Evolutionary conservation across 495 filamentous ascomycete species (phyloP), one percentile per base, ranked within the genome.

Genomic region (Hypomontagnella submonticulosa): DNA sequence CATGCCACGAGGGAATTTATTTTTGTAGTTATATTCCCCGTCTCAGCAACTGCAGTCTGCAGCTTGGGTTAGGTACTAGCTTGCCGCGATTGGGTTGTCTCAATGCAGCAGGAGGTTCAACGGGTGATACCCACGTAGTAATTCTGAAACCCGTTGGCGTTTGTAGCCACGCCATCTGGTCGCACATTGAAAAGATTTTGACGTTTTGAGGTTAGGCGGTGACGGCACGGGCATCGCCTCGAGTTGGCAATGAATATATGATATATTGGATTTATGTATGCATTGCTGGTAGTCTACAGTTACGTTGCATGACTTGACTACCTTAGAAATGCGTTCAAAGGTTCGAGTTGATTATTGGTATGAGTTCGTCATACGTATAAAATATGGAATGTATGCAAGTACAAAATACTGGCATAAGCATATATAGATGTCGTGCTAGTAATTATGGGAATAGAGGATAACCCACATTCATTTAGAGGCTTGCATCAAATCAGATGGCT

Each of bases 71-170:
- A 27, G 23, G 23, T 27, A 27, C 23, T n/a, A 27, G 23, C 23
- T 27, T n/a, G n/a, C n/a, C n/a, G 23, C 23, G 23, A 27, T 27
- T 27, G 23, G 23, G n/a, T n/a, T 27, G 23, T 27, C 9, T 47
- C 49, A 32, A 41, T 53, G 5, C 12, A 53, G 49, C 48, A 61
- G 57, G 57, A 53, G 48, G 20, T 2, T 36, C n/a, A 38, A 38
- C n/a, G 3, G 11, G 38, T 10, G 1, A 53, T 10, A 18, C 16
- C 33, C 27, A 18, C 23, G 20, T 34, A 59, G 65, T 68, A 59
- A 43, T 54, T 56, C 33, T 63, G 65, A 68, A 68, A 68, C 65
- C 15, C 3, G 48, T 42, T 37, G 60, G 55, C 37, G 38, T 41
- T 42, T 19, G 2, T 37, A 23, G 34, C 8, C 33, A 27, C 37